Conservation (phyloP, 495 filamentous ascomycete species). For the Parmelia sp. region DNA sequence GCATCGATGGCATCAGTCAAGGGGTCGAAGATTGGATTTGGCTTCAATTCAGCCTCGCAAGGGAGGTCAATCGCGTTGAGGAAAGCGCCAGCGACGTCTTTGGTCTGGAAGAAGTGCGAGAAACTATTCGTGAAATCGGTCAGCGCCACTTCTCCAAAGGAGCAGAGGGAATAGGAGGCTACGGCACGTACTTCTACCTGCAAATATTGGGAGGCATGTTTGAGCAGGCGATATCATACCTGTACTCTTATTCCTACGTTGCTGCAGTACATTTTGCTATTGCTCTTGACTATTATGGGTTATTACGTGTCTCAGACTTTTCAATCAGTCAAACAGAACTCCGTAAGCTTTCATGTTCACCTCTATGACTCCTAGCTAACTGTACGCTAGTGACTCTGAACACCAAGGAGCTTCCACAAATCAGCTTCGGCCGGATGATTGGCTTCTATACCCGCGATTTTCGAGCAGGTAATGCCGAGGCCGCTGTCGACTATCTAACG, state of each 20-base stretch:
- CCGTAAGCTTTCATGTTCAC: conserved; percentile 38
- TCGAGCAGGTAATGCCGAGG: conserved; percentile 75
- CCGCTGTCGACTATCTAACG: conserved; percentile 87
- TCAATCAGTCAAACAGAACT: conserved; percentile 64
- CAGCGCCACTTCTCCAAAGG: conserved; percentile 76
- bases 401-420: conserved; percentile 74
- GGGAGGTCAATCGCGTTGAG: conserved; percentile 75
- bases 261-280: conserved; percentile 94
- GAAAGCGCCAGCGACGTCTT: conserved; percentile 85
- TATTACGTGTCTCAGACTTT: conserved; percentile 76
- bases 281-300: conserved; percentile 81
- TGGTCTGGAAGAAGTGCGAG: conserved; percentile 77
- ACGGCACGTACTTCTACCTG: conserved; percentile 86
- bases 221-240: conserved; percentile 83
- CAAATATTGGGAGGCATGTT: conserved; percentile 90
- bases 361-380: conserved; percentile 32
- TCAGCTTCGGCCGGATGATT: conserved; percentile 89
- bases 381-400: conserved; percentile 50
- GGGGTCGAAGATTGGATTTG: conserved; percentile 94
- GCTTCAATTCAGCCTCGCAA: conserved; percentile 87
- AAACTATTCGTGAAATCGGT: conserved; percentile 80
- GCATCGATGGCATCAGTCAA: conserved; percentile 70
- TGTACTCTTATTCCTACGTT: conserved; percentile 82
- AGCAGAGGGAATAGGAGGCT: conserved; percentile 63
- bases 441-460: conserved; percentile 95